Conservation (phyloP, 2,329 filamentous ascomycete genomes). For the Zasmidium angulare region DNA sequence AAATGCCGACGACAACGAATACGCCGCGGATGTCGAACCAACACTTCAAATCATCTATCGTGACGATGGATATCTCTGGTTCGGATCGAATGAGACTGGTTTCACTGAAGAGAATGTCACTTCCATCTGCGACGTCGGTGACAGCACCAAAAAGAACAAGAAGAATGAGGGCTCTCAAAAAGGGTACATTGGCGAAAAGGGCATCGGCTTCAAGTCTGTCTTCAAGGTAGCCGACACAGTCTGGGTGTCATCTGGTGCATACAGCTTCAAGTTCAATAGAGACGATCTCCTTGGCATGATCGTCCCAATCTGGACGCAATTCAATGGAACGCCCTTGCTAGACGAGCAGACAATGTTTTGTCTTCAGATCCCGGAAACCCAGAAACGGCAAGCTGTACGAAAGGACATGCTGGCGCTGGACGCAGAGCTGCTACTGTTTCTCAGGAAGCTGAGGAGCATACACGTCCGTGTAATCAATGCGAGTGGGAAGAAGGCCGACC, state of each 20-base stretch:
- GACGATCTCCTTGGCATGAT: constrained; percentile 37
- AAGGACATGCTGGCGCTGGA: constrained; percentile 28
- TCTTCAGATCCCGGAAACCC: constrained; percentile 23
- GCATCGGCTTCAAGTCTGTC: constrained; percentile 54
- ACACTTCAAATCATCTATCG: constrained; percentile 32
- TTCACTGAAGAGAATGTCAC: constrained; percentile 44
- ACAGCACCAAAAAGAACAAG: constrained; percentile 55
- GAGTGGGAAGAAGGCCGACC: not conserved
- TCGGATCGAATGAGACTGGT: constrained; percentile 51
- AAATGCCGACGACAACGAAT: constrained; percentile 56
- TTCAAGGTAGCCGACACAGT: constrained; percentile 50
- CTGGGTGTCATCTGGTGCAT: constrained; percentile 46
- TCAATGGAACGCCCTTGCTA: constrained; percentile 19
- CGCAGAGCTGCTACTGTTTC: constrained; percentile 33
- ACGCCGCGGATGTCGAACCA: constrained; percentile 22
- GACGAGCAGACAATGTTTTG: constrained; percentile 22
- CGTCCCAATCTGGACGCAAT: constrained; percentile 30
- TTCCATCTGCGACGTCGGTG: constrained; percentile 49
- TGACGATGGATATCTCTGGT: constrained; percentile 33
- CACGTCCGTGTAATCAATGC: constrained; percentile 11
- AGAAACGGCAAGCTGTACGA: constrained; percentile 6
- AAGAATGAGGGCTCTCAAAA: constrained; percentile 26
- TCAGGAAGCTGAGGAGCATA: constrained; percentile 32
- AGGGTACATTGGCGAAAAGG: constrained; percentile 53
- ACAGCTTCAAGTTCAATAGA: constrained; percentile 47